A percentile compares a stretch with the other conserved stretches of the same genome.
phyloP scores from a whole-genome alignment of 441 rosid genomes.

The Erysimum cheiri region DNA sequence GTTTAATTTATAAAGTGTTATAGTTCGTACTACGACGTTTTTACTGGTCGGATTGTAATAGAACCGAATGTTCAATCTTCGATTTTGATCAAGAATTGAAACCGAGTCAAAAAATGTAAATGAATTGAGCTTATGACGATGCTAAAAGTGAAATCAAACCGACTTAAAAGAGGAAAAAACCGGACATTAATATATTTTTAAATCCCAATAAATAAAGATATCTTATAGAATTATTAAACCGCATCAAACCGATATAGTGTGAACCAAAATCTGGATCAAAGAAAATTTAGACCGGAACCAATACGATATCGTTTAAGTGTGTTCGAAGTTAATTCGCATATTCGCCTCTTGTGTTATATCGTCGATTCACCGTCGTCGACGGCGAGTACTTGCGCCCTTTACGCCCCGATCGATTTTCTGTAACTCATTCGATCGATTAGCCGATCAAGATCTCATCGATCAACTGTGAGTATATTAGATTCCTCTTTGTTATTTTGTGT shows the following conservation, averaged over 20 bases:
- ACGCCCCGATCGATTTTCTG: not conserved
- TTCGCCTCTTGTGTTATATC: not conserved
- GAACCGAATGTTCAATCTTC: not conserved
- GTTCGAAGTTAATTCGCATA: not conserved
- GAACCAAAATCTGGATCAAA: not conserved
- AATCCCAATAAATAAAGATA: no score
- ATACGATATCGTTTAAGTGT: not conserved
- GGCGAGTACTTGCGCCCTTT: not conserved
- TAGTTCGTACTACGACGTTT: not conserved
- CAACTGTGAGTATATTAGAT: not conserved
- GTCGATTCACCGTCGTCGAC: not conserved
- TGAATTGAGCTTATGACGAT: not conserved
- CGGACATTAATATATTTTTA: no score
- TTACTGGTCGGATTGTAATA: not conserved
- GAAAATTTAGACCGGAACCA: not conserved
- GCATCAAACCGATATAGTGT: not conserved
- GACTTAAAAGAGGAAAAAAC: not conserved
- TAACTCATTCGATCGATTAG: not conserved
- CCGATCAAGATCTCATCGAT: constrained; percentile 1
- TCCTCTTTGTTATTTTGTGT: not conserved
- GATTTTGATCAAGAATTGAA: not conserved
- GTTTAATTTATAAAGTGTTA: not conserved
- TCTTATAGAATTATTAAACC: no score
- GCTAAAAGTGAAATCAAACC: no score
- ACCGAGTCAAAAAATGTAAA: not conserved